These are phyloP conservation scores for Nemania serpens DNA, from an alignment of 2,329 filamentous ascomycete species.

Conservation along the genomic window DNA sequence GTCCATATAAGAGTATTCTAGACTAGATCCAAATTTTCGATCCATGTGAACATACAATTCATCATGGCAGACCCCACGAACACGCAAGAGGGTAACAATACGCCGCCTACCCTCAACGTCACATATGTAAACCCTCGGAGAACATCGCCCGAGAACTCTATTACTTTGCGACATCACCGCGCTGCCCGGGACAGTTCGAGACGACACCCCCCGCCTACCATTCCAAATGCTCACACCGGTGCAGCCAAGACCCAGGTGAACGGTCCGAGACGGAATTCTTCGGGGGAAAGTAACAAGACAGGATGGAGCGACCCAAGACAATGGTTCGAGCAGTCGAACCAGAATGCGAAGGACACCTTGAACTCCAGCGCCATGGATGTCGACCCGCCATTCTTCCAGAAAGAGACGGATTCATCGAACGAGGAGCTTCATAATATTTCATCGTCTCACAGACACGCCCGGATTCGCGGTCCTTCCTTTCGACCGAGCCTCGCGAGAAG, in stretches of 20 bases:
- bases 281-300: conserved; percentile 55
- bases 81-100: conserved; percentile 31
- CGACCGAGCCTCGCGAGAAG: conserved; percentile 48
- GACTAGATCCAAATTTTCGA: conserved; percentile 17
- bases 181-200: conserved; percentile 48
- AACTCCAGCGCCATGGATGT: conserved; percentile 55
- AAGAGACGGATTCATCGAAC: conserved; percentile 56
- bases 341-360: conserved; percentile 51
- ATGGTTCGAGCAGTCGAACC: conserved; percentile 61
- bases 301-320: conserved; percentile 54
- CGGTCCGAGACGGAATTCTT: conserved; percentile 48
- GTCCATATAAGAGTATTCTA: conserved; percentile 16
- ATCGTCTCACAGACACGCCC: conserved; percentile 34
- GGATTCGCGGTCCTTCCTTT: conserved; percentile 32
- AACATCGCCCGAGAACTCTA: conserved; percentile 50
- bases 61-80: conserved; percentile 37
- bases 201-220: conserved; percentile 26
- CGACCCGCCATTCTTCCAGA: conserved; percentile 61
- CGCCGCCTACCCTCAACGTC: conserved; percentile 28
- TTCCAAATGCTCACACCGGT: conserved; percentile 21
- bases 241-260: conserved; percentile 17
- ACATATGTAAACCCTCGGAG: conserved; percentile 45
- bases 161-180: conserved; percentile 54
- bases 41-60: conserved; percentile 26
- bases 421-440: conserved; percentile 45